Evolutionary conservation across 495 filamentous ascomycete species (phyloP).

Genomic region (Hypoxylon trugodes): DNA sequence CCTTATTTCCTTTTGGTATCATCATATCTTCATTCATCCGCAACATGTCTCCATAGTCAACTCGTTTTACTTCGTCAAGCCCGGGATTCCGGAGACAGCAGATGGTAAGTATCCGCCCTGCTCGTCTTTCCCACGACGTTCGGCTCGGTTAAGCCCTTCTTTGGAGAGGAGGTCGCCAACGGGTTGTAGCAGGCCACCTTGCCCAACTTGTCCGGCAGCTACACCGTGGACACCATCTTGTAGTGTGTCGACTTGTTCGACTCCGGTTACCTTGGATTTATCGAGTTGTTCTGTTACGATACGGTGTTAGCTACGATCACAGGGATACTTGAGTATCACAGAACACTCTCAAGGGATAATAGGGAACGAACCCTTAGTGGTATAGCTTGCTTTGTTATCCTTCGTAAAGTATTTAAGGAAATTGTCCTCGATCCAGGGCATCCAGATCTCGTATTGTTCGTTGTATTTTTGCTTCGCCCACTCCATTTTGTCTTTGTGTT

Average conservation of each 20-base stretch:
- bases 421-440: conserved; percentile 77
- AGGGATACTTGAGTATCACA: not conserved
- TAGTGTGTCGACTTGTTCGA: conserved; percentile 67
- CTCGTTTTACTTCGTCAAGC: conserved; percentile 20
- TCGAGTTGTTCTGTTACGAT: conserved; percentile 63
- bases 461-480: conserved; percentile 68
- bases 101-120: conserved; percentile 57
- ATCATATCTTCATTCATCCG: not conserved
- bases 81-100: conserved; percentile 7
- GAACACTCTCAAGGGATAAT: not conserved
- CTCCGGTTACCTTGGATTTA: conserved; percentile 71
- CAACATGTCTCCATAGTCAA: too few relatives aligned
- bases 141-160: conserved; percentile 70
- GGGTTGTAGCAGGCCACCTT: conserved; percentile 67
- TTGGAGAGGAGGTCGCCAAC: conserved; percentile 67
- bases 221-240: conserved; percentile 69
- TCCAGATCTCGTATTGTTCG: conserved; percentile 74
- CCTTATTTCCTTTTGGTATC: not conserved
- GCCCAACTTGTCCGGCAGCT: conserved; percentile 67
- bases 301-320: not conserved
- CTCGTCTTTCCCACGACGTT: conserved; percentile 69
- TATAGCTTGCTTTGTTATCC: conserved; percentile 76
- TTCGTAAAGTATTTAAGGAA: conserved; percentile 75
- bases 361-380: conserved; percentile 59
- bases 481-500: conserved; percentile 50